Base-by-base conservation (phyloP, 2,329 filamentous ascomycete genomes). In the Fusarium duplospermum region DNA sequence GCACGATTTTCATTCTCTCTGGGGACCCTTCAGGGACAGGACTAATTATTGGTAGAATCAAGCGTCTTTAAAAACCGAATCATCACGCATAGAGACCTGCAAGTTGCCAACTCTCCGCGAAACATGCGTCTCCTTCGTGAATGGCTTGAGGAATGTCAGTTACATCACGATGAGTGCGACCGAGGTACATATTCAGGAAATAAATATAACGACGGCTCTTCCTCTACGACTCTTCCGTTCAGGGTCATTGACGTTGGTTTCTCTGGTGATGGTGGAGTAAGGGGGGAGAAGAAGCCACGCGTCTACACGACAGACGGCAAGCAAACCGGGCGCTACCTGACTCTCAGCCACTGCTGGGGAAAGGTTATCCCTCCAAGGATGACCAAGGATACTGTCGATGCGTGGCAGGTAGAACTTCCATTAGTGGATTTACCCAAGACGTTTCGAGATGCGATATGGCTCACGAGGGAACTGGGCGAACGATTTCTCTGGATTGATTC, bases 121-220 rank as follows among this genome's bases (percentile, higher is more conserved):
- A 59, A 59, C 22, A 59, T 59, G 56, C 56, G 56, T 40, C 56
- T 59, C 10, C 56, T 59, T 38, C 35, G 56, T 59, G 35, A 59
- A 40, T 59, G 56, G 56, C 56, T 59, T 2, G 14, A 18, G 10
- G 56, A 59, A 5, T 59, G 56, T 11, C 29, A 59, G 56, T 22
- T 59, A 4, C 27, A 24, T 56, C 52, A 56, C 13, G 52, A 56
- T 6, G 29, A 33, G 29, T 56, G 52, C 9, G 29, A n/a, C 13
- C 18, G n/a, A 22, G 52, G 52, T 6, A 56, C 52, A 56, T 56
- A 31, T 14, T 56, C 52, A 2, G 52, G 52, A 4, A 56, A 56
- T 0, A 56, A 31, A 35, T 56, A 24, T 9, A 13, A 56, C 13
- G 31, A 35, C 2, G 24, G n/a, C 1, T 56, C n/a, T 35, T 33